Base-by-base conservation (phyloP, 202 grass and related monocot species). In the Setaria italica region DNA sequence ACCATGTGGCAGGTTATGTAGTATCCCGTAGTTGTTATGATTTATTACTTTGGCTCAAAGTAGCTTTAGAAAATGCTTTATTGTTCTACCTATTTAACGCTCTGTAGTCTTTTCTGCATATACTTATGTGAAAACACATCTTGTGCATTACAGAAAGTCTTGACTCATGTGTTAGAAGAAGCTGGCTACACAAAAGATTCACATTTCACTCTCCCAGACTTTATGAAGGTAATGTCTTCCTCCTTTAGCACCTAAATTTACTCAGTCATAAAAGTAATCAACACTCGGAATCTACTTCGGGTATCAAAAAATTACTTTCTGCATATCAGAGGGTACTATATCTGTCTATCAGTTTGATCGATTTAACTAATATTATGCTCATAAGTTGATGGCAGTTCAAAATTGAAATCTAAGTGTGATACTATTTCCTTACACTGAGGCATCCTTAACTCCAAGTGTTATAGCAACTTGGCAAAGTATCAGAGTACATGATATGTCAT, bases 101-200 rank as follows among this genome's bases (percentile, higher is more conserved):
- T 4, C 4, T 41, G 39, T 41, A 41, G 43, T 46, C 64, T 4
- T 77, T 39, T 76, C 33, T 34, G 46, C 39, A 48, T 86, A 51
- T 73, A 45, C 54, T 66, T 66, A 83, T 16, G 5, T 63, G 34
- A 37, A 66, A 48, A 4, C 11, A 35, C 34, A 35, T 87, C 2
- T 62, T 78, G 11, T 82, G 51, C 34, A 25, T 71, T 85, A 43
- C 86, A 98, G 92, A 93, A 90, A 87, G 95, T 98, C 71, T 41
- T 95, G 64, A 80, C 17, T 33, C 85, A 87, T 78, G 95, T 98
- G 45, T 90, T 95, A 72, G 89, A 95, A 89, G 93, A 98, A 93
- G 87, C 87, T 80, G 89, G 92, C 45, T 95, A 92, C 49, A 87
- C 89, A 77, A 80, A 68, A 67, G 93, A 95, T 87, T 89, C 92